These are phyloP conservation scores for Xylaria sp. DNA, from an alignment of 2,329 filamentous ascomycete genomes.

Conservation along the genomic window DNA sequence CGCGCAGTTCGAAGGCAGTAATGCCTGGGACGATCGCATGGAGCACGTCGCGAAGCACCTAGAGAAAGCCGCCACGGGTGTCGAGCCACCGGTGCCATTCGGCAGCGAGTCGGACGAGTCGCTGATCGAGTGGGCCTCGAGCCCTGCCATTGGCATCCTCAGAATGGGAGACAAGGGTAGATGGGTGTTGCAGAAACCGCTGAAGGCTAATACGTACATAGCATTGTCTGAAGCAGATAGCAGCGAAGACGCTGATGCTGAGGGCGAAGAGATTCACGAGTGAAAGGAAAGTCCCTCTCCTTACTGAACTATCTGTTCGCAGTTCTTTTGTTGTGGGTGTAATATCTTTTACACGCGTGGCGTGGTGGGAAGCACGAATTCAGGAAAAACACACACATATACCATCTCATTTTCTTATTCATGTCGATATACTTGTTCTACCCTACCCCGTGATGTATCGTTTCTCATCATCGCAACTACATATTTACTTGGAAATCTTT, in stretches of 20 bases:
- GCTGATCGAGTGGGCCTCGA: slow-evolving; percentile 30
- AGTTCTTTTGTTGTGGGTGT: too few relatives aligned
- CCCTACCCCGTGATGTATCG: too few relatives aligned
- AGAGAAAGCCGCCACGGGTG: slow-evolving; percentile 46
- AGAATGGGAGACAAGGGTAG: slow-evolving; percentile 22
- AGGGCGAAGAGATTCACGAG: slow-evolving; percentile 30
- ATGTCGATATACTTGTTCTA: too few relatives aligned
- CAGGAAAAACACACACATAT: too few relatives aligned
- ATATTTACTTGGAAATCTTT: too few relatives aligned
- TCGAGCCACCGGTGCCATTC: slow-evolving; percentile 28
- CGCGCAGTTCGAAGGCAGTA: slow-evolving; percentile 52
- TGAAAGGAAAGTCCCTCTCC: neutral
- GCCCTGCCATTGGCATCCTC: slow-evolving; percentile 30
- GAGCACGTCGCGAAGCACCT: slow-evolving; percentile 83
- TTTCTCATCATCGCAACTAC: too few relatives aligned
- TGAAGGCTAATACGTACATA: slow-evolving; percentile 21
- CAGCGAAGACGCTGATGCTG: slow-evolving; percentile 29
- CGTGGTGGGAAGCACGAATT: too few relatives aligned
- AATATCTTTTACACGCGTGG: too few relatives aligned
- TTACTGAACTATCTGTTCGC: too few relatives aligned
- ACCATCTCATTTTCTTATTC: too few relatives aligned
- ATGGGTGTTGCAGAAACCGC: slow-evolving; percentile 30
- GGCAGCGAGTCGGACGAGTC: slow-evolving; percentile 28
- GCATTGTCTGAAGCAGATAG: slow-evolving; percentile 8
- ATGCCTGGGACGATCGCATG: slow-evolving; percentile 75